Evolutionary conservation across 2,329 filamentous ascomycete genomes (phyloP).

Genomic region (Tolypocladium amazonense): DNA sequence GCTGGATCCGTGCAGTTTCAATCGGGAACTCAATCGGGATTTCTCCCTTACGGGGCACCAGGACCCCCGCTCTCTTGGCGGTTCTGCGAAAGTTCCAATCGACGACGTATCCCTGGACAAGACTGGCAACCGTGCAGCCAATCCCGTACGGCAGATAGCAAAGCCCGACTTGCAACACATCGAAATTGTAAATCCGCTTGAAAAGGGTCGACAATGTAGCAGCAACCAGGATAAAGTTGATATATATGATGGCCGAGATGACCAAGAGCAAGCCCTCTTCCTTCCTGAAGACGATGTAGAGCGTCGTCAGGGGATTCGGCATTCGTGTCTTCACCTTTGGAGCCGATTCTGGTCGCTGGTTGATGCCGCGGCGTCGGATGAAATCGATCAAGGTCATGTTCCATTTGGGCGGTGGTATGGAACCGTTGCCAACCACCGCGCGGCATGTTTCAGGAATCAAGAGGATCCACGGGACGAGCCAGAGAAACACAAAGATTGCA

Average conservation of each 20-base stretch:
- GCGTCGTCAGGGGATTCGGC: slow-evolving; percentile 46
- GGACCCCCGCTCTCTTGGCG: slow-evolving; percentile 49
- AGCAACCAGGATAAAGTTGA: slow-evolving; percentile 43
- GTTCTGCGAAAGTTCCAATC: slow-evolving; percentile 63
- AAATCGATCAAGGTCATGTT: slow-evolving; percentile 47
- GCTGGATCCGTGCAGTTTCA: slow-evolving; percentile 42
- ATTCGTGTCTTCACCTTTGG: slow-evolving; percentile 33
- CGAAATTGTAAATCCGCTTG: slow-evolving; percentile 38
- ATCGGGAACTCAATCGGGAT: slow-evolving; percentile 43
- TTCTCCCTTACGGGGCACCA: slow-evolving; percentile 46
- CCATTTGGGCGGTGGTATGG: slow-evolving; percentile 43
- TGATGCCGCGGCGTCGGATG: slow-evolving; percentile 22
- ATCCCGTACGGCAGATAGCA: slow-evolving; percentile 45
- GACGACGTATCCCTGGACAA: slow-evolving; percentile 45
- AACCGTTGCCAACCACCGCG: slow-evolving; percentile 53
- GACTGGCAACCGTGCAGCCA: slow-evolving; percentile 35
- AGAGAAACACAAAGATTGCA: slow-evolving; percentile 39
- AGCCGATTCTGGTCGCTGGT: slow-evolving; percentile 21
- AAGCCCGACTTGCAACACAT: slow-evolving; percentile 39
- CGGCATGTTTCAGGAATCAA: slow-evolving; percentile 50
- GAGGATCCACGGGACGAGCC: slow-evolving; percentile 42
- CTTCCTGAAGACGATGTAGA: slow-evolving; percentile 44
- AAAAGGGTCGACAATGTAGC: slow-evolving; percentile 43
- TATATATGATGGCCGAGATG: slow-evolving; percentile 43
- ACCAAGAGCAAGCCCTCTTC: slow-evolving; percentile 43